phyloP scores from a whole-genome alignment of 2,329 filamentous ascomycete genomes.

The Chaetomium strumarium region DNA sequence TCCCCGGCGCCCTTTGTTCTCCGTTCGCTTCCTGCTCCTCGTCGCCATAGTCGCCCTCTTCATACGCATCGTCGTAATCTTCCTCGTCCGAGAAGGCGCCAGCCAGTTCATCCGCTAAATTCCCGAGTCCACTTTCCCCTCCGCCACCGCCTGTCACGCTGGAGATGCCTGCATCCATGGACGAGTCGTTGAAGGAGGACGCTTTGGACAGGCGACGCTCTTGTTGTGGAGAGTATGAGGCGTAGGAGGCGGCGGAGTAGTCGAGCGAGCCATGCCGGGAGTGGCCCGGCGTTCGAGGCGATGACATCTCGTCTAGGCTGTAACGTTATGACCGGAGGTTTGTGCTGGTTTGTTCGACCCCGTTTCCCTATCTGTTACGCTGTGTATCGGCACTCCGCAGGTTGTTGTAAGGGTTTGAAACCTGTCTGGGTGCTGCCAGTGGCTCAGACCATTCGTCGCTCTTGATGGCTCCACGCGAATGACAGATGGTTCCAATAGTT shows the following conservation, averaged over 20 bases:
- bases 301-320: constrained; percentile 34
- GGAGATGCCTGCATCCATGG: constrained; percentile 40
- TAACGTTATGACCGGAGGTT: background rate
- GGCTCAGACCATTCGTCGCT: background rate
- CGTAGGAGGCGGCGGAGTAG: constrained; percentile 36
- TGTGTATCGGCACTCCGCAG: background rate
- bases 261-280: constrained; percentile 56
- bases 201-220: constrained; percentile 44
- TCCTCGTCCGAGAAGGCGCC: constrained; percentile 60
- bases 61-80: constrained; percentile 45
- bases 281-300: constrained; percentile 52
- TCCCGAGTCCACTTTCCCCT: constrained; percentile 55
- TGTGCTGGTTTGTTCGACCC: background rate
- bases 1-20: constrained; percentile 29
- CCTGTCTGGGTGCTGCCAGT: background rate
- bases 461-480: background rate
- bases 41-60: constrained; percentile 31
- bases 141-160: constrained; percentile 31
- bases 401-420: too few species aligned
- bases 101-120: constrained; percentile 74
- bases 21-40: constrained; percentile 10
- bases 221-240: constrained; percentile 38
- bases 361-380: too few species aligned
- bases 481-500: too few species aligned
- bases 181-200: constrained; percentile 44